Conservation (phyloP, 768 basidiomycete species). For the Phylloporus sp. region DNA sequence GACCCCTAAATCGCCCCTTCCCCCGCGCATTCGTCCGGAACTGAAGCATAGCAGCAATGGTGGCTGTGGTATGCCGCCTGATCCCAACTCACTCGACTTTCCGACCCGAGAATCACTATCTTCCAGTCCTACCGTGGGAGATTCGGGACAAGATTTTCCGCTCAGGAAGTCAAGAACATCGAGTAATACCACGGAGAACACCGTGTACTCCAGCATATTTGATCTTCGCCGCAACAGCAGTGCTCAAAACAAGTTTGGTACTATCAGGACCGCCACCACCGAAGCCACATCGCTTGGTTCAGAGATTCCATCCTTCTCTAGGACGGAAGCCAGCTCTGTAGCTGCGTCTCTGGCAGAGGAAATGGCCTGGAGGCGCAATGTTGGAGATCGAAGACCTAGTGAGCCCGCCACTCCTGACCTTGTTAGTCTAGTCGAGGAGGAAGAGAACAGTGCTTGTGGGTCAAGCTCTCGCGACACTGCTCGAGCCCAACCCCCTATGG, state of each 20-base stretch:
- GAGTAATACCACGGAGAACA: conserved; percentile 53
- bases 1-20: conserved; percentile 53
- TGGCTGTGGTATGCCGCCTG: conserved; percentile 6
- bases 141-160: conserved; percentile 33
- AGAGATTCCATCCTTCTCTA: conserved; percentile 61
- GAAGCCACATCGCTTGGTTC: conserved; percentile 64
- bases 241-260: conserved; percentile 63
- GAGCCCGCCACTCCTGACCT: conserved; percentile 61
- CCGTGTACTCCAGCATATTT: conserved; percentile 59
- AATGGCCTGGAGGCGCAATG: conserved; percentile 35
- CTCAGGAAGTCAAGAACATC: conserved; percentile 63
- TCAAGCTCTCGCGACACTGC: conserved; percentile 40
- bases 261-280: conserved; percentile 78
- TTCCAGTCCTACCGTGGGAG: conserved; percentile 31
- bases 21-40: conserved; percentile 41
- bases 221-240: conserved; percentile 45
- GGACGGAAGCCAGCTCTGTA: conserved; percentile 59
- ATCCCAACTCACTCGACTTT: conserved; percentile 27
- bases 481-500: conserved; percentile 13
- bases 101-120: conserved; percentile 34
- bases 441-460: conserved; percentile 48
- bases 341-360: conserved; percentile 48
- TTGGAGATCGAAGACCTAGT: conserved; percentile 59
- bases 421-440: conserved; percentile 67
- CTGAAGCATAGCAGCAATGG: conserved; percentile 13